Base-by-base conservation (phyloP, 495 filamentous ascomycete species). In the Neurospora sublineolata region DNA sequence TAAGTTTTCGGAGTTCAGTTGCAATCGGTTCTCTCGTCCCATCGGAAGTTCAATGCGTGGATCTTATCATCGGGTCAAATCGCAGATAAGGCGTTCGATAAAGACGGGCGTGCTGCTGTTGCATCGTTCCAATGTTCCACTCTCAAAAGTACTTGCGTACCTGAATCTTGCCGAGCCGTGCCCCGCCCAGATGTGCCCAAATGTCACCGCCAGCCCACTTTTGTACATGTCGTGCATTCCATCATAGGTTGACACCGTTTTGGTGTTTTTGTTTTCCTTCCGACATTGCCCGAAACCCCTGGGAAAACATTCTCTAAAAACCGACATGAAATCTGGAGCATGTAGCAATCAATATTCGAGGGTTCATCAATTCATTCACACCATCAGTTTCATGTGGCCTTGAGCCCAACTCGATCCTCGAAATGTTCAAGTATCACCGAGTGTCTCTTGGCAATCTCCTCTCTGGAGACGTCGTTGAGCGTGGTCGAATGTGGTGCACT, bases 281-380 rank as follows among this genome's bases (percentile, higher is more conserved):
- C 77, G 77, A 75, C 69, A 73, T 77, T 76, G 71, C 75, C 77
- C 77, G 77, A 77, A n/a, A 68, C 71, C 60, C 36, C 68, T 68
- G 67, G 68, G 30, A 42, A n/a, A 33, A 41, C 42, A 6, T 20
- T 36, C 20, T 5, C 39, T 11, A 33, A 20, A 20, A 30, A 40
- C 42, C 37, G 38, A 46, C 23, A 69, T n/a, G n/a, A n/a, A 70
- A 16, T n/a, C 42, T n/a, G 18, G 69, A 42, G 42, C 40, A 70
- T 60, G 68, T 20, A 38, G 37, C 27, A 40, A 33, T 46, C 69
- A 71, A 33, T 30, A 70, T 70, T 30, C 6, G 37, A 33, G 9
- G 20, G 44, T 52, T 52, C 44, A 52, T 52, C 44, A 52, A 52
- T 12, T n/a, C 20, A 52, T 52, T 27, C 44, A 69, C 71, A 68